Conservation (phyloP, 2,329 filamentous ascomycete species). For the Cladosporium velox region DNA sequence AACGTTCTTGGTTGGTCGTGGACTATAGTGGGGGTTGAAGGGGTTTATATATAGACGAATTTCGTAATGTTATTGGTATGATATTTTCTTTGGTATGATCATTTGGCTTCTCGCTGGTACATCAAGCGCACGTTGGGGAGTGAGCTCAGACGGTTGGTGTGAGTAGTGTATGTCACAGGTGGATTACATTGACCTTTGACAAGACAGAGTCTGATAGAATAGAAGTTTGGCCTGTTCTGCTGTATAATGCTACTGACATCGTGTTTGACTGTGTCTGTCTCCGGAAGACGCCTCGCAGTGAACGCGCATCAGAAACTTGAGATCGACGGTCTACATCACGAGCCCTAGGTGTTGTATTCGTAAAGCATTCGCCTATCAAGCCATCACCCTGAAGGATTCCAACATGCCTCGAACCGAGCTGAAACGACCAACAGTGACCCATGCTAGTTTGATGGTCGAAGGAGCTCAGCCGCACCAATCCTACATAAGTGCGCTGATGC, state of each 20-base stretch:
- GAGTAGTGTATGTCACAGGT: too few species aligned
- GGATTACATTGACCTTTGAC: too few species aligned
- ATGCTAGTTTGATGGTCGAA: neutral
- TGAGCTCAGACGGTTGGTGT: too few species aligned
- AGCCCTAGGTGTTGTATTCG: neutral
- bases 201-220: too few species aligned
- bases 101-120: neutral
- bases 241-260: too few species aligned
- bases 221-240: too few species aligned
- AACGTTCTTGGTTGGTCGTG: conserved; percentile 27
- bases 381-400: neutral
- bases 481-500: neutral
- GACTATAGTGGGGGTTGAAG: neutral
- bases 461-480: neutral
- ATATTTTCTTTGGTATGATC: neutral
- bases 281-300: too few species aligned
- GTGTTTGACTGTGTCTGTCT: too few species aligned
- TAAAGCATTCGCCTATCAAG: neutral
- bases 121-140: too few species aligned
- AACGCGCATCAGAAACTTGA: too few species aligned
- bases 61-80: conserved; percentile 2
- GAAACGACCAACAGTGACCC: neutral
- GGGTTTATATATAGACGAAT: neutral
- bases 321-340: neutral
- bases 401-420: neutral